phyloP scores from a whole-genome alignment of 257 asterid genomes.

The Primulina eburnea region DNA sequence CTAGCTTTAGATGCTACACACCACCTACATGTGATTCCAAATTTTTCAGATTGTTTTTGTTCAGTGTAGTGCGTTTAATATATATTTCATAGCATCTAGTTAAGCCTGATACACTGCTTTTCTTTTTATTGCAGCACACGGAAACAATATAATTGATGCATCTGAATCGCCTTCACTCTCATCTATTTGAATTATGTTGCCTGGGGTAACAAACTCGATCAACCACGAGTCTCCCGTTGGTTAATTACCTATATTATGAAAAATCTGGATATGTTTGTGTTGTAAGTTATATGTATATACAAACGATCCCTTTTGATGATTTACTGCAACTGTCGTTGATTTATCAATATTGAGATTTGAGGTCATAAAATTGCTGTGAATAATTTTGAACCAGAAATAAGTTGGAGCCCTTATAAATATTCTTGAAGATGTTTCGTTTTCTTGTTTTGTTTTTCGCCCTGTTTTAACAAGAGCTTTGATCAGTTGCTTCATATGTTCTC shows the following conservation, averaged over 20 bases:
- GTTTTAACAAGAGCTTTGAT: too few species aligned
- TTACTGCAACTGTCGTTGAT: background rate
- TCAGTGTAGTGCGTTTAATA: background rate
- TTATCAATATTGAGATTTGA: background rate
- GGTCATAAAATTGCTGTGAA: background rate
- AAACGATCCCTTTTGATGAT: background rate
- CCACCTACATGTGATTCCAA: background rate
- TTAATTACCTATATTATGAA: background rate
- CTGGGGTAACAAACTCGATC: background rate
- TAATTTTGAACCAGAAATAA: background rate
- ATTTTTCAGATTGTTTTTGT: background rate
- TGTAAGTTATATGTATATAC: background rate
- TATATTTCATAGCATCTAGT: too few species aligned
- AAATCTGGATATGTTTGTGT: background rate
- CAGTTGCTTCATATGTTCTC: too few species aligned
- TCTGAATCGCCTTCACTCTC: background rate
- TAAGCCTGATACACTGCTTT: background rate
- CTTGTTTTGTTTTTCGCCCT: too few species aligned
- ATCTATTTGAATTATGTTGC: background rate
- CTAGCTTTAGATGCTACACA: background rate
- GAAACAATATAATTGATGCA: background rate
- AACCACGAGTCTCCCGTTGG: background rate
- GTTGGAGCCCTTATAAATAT: background rate
- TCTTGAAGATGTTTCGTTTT: background rate
- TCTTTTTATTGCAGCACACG: background rate